Evolutionary conservation across 495 filamentous ascomycete genomes (phyloP).

Genomic region (Paragyromitra xinjiangensis): DNA sequence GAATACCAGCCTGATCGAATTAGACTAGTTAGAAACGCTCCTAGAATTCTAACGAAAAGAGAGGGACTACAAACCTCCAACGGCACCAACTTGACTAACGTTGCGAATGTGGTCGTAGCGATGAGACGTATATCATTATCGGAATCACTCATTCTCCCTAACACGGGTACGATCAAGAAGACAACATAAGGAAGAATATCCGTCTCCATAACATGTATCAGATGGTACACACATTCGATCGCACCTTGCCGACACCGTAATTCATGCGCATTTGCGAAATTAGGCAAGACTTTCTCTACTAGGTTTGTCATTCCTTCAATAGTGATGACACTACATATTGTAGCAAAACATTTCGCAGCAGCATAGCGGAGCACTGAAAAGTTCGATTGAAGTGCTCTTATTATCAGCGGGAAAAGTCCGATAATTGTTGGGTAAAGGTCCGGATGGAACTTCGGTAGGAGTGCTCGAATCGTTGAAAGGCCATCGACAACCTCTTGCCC

Average conservation of each 20-base stretch:
- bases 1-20: conserved; percentile 79
- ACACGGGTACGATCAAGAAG: conserved; percentile 96
- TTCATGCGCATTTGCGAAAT: conserved; percentile 86
- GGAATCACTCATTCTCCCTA: conserved; percentile 98
- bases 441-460: conserved; percentile 81
- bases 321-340: conserved; percentile 93
- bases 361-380: conserved; percentile 93
- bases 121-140: conserved; percentile 94
- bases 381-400: conserved; percentile 82
- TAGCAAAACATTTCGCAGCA: conserved; percentile 96
- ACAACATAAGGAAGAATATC: conserved; percentile 96
- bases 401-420: conserved; percentile 82
- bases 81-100: conserved; percentile 97
- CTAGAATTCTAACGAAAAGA: background rate
- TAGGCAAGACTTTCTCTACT: conserved; percentile 89
- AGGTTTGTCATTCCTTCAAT: conserved; percentile 95
- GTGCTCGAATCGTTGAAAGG: conserved; percentile 87
- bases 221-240: conserved; percentile 89
- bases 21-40: conserved; percentile 12
- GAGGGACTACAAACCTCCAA: conserved; percentile 66
- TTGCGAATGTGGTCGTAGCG: conserved; percentile 96
- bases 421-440: conserved; percentile 80
- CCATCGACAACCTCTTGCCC: conserved; percentile 94
- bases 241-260: conserved; percentile 88
- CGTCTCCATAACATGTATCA: conserved; percentile 98